Evolutionary conservation across 2,329 filamentous ascomycete genomes (phyloP).

Genomic region (Cladophialophora chaetospira): DNA sequence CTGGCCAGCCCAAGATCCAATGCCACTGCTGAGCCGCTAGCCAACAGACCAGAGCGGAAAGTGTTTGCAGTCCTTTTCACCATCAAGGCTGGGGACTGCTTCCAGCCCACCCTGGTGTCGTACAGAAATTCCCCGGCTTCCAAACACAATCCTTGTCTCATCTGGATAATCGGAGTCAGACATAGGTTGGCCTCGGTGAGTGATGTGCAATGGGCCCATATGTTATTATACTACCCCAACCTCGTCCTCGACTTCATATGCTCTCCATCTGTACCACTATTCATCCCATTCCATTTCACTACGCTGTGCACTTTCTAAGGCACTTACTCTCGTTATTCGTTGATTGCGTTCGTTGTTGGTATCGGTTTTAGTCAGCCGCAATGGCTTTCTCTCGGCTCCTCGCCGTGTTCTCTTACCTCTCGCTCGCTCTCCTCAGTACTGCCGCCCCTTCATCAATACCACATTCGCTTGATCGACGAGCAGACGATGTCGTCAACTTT

Average conservation of each 20-base stretch:
- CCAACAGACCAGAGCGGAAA: neutral
- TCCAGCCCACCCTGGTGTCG: slow-evolving; percentile 16
- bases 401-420: slow-evolving; percentile 25
- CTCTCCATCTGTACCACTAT: slow-evolving; percentile 6
- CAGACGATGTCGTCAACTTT: slow-evolving; percentile 32
- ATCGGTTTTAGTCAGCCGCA: slow-evolving; percentile 9
- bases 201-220: slow-evolving; percentile 10
- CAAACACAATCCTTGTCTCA: slow-evolving; percentile 19
- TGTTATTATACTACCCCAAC: slow-evolving; percentile 23
- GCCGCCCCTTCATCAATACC: slow-evolving; percentile 17
- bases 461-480: slow-evolving; percentile 19
- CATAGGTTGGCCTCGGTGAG: slow-evolving; percentile 6
- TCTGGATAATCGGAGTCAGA: slow-evolving; percentile 19
- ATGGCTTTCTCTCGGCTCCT: slow-evolving; percentile 28
- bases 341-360: slow-evolving; percentile 1
- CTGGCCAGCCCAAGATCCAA: slow-evolving; percentile 20
- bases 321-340: slow-evolving; percentile 19
- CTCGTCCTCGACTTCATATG: slow-evolving; percentile 12
- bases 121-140: slow-evolving; percentile 10
- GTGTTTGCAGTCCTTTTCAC: slow-evolving; percentile 6
- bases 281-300: slow-evolving; percentile 12
- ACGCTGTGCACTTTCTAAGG: slow-evolving; percentile 10
- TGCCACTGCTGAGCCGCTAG: slow-evolving; percentile 25
- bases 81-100: slow-evolving; percentile 15
- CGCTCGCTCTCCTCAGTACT: slow-evolving; percentile 28